Evolutionary conservation across 345 rosid species (phyloP).

Genomic region (Eucalyptus polybractea): DNA sequence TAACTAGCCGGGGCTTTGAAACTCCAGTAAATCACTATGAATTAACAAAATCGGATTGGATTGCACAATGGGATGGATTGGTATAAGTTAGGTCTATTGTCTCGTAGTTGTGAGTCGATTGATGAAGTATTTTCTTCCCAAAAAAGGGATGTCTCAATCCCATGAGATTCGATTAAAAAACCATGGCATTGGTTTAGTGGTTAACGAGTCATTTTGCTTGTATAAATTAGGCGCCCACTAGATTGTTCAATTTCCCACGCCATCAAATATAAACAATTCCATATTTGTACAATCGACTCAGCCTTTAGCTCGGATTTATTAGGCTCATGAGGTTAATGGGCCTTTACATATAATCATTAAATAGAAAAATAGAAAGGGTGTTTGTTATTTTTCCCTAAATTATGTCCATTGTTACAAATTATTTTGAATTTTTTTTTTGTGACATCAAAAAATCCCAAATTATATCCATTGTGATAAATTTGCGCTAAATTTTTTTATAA

Average conservation of each 20-base stretch:
- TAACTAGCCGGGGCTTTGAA: neutral
- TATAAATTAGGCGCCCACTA: neutral
- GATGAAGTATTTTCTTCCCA: neutral
- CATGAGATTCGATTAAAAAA: fast-evolving
- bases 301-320: neutral
- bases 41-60: neutral
- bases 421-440: neutral
- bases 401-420: neutral
- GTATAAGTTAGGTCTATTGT: neutral
- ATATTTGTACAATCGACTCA: neutral
- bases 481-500: fast-evolving
- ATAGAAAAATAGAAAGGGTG: neutral
- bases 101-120: neutral
- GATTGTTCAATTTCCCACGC: neutral
- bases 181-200: neutral
- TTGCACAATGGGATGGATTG: neutral
- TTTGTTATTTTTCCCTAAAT: neutral
- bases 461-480: neutral
- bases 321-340: neutral
- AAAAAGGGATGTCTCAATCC: neutral
- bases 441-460: neutral
- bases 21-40: neutral
- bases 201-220: neutral
- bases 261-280: neutral
- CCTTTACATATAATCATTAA: neutral